Evolutionary conservation across 169 alveolate genomes (phyloP), one percentile per base, ranked within the genome.

Genomic region (Babesia ovis): DNA sequence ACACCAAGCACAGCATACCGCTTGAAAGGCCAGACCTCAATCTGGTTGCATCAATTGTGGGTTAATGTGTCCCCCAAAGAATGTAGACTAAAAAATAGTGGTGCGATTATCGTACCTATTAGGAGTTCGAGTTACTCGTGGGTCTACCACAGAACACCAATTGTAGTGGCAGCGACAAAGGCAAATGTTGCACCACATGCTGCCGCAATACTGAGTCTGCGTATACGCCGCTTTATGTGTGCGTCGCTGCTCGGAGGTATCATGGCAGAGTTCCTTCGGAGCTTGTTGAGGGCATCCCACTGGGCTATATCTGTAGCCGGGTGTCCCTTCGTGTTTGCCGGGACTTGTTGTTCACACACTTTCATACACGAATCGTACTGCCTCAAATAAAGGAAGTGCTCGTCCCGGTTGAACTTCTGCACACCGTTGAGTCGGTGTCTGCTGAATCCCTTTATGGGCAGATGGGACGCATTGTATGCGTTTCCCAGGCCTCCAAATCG

Each of bases 391-490:
- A 79, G 4, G 57, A 61, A 79, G 83, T 79, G 87, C 35, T 79
- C 87, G 34, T 79, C 71, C 32, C 77, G 54, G 34, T 79, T 79
- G 69, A 50, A 79, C 56, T 79, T 68, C 72, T 79, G 71, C 43
- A 60, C 77, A 4, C 84, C 82, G 59, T 79, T 68, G 39, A 79
- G 41, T 8, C 77, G 53, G 69, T 61, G 41, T 56, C 73, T 70
- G 45, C 22, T 42, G 60, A 79, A 69, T 27, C 77, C 77, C 45
- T 59, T 58, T 16, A 79, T 79, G 34, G 87, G 87, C 25, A 42
- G 67, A 27, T 56, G 73, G 23, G 87, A 79, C 9, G 82, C 69
- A 53, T 77, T 68, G 57, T 77, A 77, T n/a, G 86, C 83, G 55
- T 77, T 77, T 31, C 67, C 81, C 37, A 77, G 55, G 22, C 22